Base-by-base conservation (phyloP, 495 filamentous ascomycete genomes). In the Polyplosphaeria fusca region DNA sequence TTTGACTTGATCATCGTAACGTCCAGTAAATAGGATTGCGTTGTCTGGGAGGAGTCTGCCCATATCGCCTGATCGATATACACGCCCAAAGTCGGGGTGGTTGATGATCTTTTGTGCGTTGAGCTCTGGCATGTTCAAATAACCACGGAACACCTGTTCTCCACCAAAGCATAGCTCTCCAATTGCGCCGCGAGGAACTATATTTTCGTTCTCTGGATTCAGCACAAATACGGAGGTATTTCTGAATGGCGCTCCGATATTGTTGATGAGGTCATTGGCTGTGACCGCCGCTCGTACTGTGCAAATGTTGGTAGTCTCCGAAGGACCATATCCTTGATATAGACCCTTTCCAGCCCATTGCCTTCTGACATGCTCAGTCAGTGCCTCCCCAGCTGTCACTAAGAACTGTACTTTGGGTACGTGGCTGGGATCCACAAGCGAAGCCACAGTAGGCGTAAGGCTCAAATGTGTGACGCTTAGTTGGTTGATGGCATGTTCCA, bases 81-180 rank as follows among this genome's bases (percentile, higher is more conserved):
- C 65, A 4, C 81, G 76, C 1, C 89, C 89, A 67, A 77, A 83
- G 12, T 67, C 58, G 0, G 82, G 77, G 63, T 91, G 86, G 0
- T 81, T 55, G 41, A 91, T 74, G 58, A 92, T 85, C 52, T 79
- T 86, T 1, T 70, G 66, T 0, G 71, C 64, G 1, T 79, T 84
- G 26, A 86, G 68, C 2, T 77, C 74, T 1, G 75, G 72, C 64
- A 74, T 73, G 42, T 79, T 76, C 28, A 91, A 72, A 64, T 92
- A 92, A 4, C 86, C 87, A n/a, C 77, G 74, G 45, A 81, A 74
- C 27, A 91, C 77, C 71, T 92, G 88, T 41, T 84, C 81, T 0
- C 88, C 89, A n/a, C 87, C 88, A 67, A 91, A 90, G 59, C 82
- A 88, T n/a, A 92, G 69, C 67, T 92, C 86, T 16, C 89, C 89